Evolutionary conservation across 2,329 filamentous ascomycete species (phyloP).

Genomic region (Magnaporthiopsis rhizophila): DNA sequence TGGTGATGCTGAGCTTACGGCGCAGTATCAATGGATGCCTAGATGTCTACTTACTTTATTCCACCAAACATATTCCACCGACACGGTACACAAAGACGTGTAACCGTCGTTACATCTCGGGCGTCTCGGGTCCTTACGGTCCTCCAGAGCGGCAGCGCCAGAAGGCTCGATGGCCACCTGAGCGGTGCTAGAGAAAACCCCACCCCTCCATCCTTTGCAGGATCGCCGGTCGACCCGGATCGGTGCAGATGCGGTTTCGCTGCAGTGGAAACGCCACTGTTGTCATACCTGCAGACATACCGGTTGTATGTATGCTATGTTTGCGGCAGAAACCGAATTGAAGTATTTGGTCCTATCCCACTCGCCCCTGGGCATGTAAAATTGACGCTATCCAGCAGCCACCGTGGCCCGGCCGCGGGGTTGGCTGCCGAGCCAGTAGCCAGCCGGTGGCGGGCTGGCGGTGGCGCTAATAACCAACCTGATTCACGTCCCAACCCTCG

Average conservation of each 20-base stretch:
- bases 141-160: not conserved
- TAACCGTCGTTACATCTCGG: no score
- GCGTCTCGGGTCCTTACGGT: not conserved
- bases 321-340: not conserved
- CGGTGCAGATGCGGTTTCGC: not conserved
- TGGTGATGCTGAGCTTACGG: no score
- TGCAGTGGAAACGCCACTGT: not conserved
- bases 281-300: not conserved
- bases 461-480: not conserved
- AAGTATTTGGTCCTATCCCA: not conserved
- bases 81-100: no score
- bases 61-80: no score
- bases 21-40: no score
- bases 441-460: not conserved
- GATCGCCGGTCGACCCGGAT: not conserved
- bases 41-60: no score
- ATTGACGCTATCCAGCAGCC: not conserved
- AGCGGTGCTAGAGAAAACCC: not conserved
- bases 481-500: not conserved
- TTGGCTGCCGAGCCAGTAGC: not conserved
- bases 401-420: no score
- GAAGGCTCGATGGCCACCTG: not conserved
- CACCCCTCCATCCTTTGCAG: no score
- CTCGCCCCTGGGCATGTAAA: not conserved
- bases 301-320: not conserved